Evolutionary conservation across 2,329 filamentous ascomycete species (phyloP), one percentile per base, ranked within the genome.

Genomic region (Aspergillus eucalypticola): DNA sequence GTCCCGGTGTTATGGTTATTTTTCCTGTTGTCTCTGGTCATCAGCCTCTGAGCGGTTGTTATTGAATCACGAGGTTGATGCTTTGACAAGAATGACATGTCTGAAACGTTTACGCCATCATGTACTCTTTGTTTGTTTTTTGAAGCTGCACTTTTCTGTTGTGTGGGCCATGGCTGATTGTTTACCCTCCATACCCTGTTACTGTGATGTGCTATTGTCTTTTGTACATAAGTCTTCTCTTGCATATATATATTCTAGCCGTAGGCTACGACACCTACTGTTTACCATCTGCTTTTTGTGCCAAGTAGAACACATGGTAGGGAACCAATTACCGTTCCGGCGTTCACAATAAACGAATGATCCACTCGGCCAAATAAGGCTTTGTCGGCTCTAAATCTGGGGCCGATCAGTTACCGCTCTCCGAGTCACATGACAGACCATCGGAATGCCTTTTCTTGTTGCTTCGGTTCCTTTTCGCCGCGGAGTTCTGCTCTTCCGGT

Each of bases 41-140:
- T 63, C 62, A 60, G 62, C 64, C 66, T 61, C 67, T 67, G 63
- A 64, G 67, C 67, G 69, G 70, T 57, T 59, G 56, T 56, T 63
- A 60, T 61, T 64, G 64, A 56, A 64, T 65, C 56, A 64, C 54
- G 61, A 65, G 63, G 64, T 66, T 66, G 65, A 64, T 63, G 64
- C 52, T 65, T 68, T 72, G 66, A 70, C 65, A 73, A 69, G 70
- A 74, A 67, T 69, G 71, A 70, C 66, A 74, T 70, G 71, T 64
- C 62, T 66, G 66, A 68, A 56, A 69, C 62, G 67, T 65, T 69
- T 63, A 67, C 65, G 64, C 59, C 64, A 66, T 68, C 64, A 73
- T 74, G 71, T 73, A 73, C 63, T 62, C 66, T 63, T 58, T 63
- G 65, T 42, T 53, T 32, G 39, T 61, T 53, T 61, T 56, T 60